Percentiles rank a stretch among this genome's conserved stretches.
phyloP scores from a whole-genome alignment of 106 monocot genomes.

The Allium sativum region DNA sequence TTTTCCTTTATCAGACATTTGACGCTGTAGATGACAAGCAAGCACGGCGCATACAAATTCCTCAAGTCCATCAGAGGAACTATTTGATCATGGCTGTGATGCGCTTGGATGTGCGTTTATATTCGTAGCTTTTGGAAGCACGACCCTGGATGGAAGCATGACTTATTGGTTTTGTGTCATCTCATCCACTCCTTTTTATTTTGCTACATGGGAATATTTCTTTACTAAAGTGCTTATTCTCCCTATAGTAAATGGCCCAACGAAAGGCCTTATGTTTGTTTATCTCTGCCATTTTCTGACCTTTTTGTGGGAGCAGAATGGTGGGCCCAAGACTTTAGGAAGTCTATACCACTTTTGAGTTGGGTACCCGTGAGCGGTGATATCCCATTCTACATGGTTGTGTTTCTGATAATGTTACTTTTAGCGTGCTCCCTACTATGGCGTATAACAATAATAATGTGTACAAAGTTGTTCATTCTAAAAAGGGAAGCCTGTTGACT shows the following conservation, averaged over 20 bases:
- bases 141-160: slow-evolving; percentile 73
- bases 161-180: slow-evolving; percentile 90
- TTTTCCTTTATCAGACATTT: slow-evolving; percentile 99
- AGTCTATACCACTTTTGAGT: slow-evolving; percentile 48
- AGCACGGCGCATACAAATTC: slow-evolving; percentile 97
- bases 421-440: slow-evolving; percentile 81
- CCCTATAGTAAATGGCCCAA: slow-evolving; percentile 87
- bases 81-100: slow-evolving; percentile 95
- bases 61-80: slow-evolving; percentile 93
- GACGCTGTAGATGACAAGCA: slow-evolving; percentile 99
- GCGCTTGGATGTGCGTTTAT: slow-evolving; percentile 95
- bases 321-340: slow-evolving; percentile 92
- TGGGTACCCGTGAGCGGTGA: slow-evolving; percentile 51
- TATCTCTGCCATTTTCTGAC: slow-evolving; percentile 77
- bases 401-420: slow-evolving; percentile 45
- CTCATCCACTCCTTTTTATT: slow-evolving; percentile 88
- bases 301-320: slow-evolving; percentile 88
- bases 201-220: slow-evolving; percentile 99
- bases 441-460: slow-evolving; percentile 71
- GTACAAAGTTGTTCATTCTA: slow-evolving; percentile 55
- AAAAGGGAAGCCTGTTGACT: slow-evolving; percentile 79
- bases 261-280: slow-evolving; percentile 97
- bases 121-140: slow-evolving; percentile 91
- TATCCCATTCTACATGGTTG: slow-evolving; percentile 60
- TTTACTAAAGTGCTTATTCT: slow-evolving; percentile 97